These are phyloP conservation scores for Singerocomus rubriflavus DNA, from an alignment of 1,284 basidiomycete genomes.

Conservation along the genomic window DNA sequence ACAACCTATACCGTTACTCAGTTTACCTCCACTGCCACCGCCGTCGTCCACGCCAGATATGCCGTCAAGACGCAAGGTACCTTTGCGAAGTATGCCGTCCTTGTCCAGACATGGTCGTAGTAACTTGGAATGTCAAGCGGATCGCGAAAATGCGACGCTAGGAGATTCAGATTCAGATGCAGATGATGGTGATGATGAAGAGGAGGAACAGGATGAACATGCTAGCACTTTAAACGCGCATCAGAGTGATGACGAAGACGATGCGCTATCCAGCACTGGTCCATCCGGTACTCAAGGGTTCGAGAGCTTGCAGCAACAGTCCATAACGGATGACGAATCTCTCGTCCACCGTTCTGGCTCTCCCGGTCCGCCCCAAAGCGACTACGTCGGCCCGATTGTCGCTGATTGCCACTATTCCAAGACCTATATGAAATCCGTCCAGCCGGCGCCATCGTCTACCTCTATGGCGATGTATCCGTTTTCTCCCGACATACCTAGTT, in stretches of 20 bases:
- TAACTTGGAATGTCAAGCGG: constrained; percentile 34
- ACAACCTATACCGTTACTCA: constrained; percentile 31
- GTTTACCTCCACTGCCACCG: constrained; percentile 21
- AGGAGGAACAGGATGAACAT: constrained; percentile 32
- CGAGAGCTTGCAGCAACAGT: constrained; percentile 18
- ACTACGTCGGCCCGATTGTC: constrained; percentile 9
- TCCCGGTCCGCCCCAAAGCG: background rate
- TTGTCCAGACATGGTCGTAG: constrained; percentile 44
- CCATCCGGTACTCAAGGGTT: constrained; percentile 18
- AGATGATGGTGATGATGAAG: constrained; percentile 35
- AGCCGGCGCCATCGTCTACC: constrained; percentile 10
- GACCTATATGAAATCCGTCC: constrained; percentile 9
- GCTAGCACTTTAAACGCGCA: constrained; percentile 28
- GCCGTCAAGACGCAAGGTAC: constrained; percentile 21
- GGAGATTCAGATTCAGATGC: constrained; percentile 33
- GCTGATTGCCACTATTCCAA: constrained; percentile 33
- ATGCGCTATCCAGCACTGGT: constrained; percentile 19
- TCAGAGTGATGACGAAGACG: constrained; percentile 36
- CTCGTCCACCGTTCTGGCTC: constrained; percentile 5
- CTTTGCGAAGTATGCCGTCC: constrained; percentile 48
- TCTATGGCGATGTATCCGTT: constrained; percentile 15
- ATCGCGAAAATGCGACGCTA: constrained; percentile 38
- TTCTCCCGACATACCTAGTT: constrained; percentile 12
- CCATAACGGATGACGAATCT: constrained; percentile 6
- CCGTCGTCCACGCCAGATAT: constrained; percentile 18